Evolutionary conservation across 2,329 filamentous ascomycete genomes (phyloP), one percentile per base, ranked within the genome.

Genomic region (Davidsoniella eucalypti): DNA sequence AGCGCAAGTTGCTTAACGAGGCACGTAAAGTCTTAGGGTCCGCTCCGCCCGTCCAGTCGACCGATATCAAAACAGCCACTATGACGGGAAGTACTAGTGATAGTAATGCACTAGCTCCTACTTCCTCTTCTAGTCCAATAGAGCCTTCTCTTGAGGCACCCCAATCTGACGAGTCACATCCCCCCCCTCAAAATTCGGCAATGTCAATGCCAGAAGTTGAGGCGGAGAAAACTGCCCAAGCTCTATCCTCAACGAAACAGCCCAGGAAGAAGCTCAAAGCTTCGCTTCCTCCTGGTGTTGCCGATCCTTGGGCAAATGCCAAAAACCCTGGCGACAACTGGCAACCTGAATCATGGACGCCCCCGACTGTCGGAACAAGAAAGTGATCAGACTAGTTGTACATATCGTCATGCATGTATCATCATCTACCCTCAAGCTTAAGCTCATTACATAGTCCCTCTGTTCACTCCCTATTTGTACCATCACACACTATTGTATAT

Each of bases 261-360:
- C 7, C 26, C 3, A 29, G 26, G 5, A 47, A 47, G 21, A 37
- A 36, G 45, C 21, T 40, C 42, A 50, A 53, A 16, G 47, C n/a
- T 25, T 36, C 51, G 14, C 43, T 50, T 21, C 49, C 52, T 26
- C 52, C 57, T 14, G 56, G 58, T 1, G 54, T 54, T 2, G 57
- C 64, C 1, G 70, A 80, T 58, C 78, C 79, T 2, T 83, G 79
- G 78, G 72, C 72, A 26, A 69, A 67, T 55, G 67, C 70, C 1
- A 67, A 58, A 17, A 70, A 69, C 0, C 75, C 78, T 0, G 69
- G 78, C 49, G 78, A 84, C 60, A 68, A 64, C n/a, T 84, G 79
- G 78, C 77, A 83, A 61, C 82, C 82, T 0, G 60, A 74, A 44
- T 65, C 76, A 2, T 85, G 81, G 81, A 65, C 61, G 4, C 76